These are phyloP conservation scores for Friedmanniomyces endolithicus DNA, from an alignment of 495 filamentous ascomycete species.

Conservation along the genomic window DNA sequence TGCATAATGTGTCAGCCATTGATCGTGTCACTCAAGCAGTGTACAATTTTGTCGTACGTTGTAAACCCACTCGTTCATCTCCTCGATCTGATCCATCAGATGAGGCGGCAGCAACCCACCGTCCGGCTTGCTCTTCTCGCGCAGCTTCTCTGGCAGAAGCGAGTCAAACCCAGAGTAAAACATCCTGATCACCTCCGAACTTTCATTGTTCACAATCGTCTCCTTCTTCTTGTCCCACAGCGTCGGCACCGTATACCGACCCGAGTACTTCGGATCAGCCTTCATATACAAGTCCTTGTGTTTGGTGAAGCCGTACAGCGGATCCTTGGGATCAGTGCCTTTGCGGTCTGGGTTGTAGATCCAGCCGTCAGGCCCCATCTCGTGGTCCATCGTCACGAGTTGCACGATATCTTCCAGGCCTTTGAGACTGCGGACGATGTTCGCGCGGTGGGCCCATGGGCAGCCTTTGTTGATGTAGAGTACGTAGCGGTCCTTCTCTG, in stretches of 20 bases:
- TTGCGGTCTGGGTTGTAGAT: slow-evolving; percentile 40
- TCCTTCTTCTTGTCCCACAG: slow-evolving; percentile 50
- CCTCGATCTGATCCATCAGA: slow-evolving; percentile 46
- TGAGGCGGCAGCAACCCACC: slow-evolving; percentile 46
- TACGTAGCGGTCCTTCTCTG: slow-evolving; percentile 66
- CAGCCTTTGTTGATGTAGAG: slow-evolving; percentile 67
- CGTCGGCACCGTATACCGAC: slow-evolving; percentile 50
- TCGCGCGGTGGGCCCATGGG: slow-evolving; percentile 72
- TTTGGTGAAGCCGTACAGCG: slow-evolving; percentile 39
- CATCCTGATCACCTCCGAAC: slow-evolving; percentile 30
- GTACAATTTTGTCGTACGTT: no score
- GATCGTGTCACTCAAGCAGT: no score
- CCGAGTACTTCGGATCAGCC: slow-evolving; percentile 46
- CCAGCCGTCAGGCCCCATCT: slow-evolving; percentile 53
- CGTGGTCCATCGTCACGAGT: slow-evolving; percentile 53
- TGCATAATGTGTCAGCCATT: no score
- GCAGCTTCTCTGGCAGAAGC: slow-evolving; percentile 33
- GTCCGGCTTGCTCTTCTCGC: slow-evolving; percentile 34
- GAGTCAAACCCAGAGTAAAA: slow-evolving; percentile 40
- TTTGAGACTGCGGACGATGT: slow-evolving; percentile 67
- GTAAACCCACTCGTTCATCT: slow-evolving; percentile 53
- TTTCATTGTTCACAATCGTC: slow-evolving; percentile 32
- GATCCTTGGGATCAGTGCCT: slow-evolving; percentile 23
- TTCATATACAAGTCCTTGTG: slow-evolving; percentile 50
- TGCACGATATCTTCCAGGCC: slow-evolving; percentile 63